Evolutionary conservation across 345 rosid species (phyloP).

Genomic region (Boechera stricta): DNA sequence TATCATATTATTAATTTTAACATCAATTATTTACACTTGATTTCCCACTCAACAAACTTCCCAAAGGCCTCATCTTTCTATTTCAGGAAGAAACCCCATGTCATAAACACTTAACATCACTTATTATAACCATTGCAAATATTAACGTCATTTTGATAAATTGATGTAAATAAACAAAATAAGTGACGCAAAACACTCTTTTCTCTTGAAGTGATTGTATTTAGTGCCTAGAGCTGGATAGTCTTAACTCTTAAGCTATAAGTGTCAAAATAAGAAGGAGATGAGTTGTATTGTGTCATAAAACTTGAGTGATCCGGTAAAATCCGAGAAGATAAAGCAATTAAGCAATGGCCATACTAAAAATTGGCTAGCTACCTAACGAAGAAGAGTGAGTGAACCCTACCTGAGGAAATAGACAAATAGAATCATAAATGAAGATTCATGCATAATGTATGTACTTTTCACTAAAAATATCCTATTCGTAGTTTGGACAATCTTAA

Average conservation of each 20-base stretch:
- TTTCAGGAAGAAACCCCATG: no score
- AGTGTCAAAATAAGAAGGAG: not conserved
- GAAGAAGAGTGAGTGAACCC: constrained; percentile 41
- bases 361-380: constrained; percentile 34
- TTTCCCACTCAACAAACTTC: no score
- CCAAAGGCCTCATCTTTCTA: no score
- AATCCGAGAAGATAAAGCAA: not conserved
- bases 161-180: no score
- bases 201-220: not conserved
- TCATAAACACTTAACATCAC: no score
- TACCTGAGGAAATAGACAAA: constrained; percentile 42
- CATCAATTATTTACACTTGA: no score
- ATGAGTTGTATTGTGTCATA: not conserved
- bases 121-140: no score
- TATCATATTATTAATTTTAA: no score
- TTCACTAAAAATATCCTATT: constrained; percentile 29
- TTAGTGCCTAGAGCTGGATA: not conserved
- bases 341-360: constrained; percentile 37
- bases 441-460: constrained; percentile 46
- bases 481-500: constrained; percentile 40
- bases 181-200: no score
- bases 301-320: not conserved
- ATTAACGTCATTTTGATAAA: no score
- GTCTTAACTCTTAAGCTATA: not conserved
- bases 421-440: constrained; percentile 42